These are phyloP conservation scores for Xylaria grammica DNA, from an alignment of 495 filamentous ascomycete species.

Conservation along the genomic window DNA sequence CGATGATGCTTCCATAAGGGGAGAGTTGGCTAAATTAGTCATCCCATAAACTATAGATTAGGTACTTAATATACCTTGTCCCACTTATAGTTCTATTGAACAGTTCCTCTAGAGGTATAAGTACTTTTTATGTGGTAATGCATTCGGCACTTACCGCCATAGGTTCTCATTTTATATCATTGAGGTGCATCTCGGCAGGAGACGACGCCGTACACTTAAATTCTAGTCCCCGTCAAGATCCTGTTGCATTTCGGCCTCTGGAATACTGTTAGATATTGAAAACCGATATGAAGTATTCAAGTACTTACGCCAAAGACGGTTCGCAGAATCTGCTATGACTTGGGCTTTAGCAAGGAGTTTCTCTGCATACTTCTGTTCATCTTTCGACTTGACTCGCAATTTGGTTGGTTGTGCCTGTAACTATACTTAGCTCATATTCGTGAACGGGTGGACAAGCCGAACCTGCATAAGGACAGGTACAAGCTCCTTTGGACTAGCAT, in stretches of 20 bases:
- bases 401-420: conserved; percentile 67
- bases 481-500: conserved; percentile 69
- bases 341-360: conserved; percentile 72
- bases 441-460: conserved; percentile 20
- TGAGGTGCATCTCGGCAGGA: not conserved
- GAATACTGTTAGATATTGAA: conserved; percentile 32
- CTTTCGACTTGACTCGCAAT: conserved; percentile 59
- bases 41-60: not conserved
- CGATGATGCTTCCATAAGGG: not conserved
- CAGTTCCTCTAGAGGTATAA: not conserved
- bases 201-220: not conserved
- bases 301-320: conserved; percentile 70
- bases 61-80: not conserved
- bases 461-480: conserved; percentile 74
- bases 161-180: not conserved
- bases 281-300: not conserved
- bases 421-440: conserved; percentile 8
- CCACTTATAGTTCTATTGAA: not conserved
- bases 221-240: conserved; percentile 44
- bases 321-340: conserved; percentile 72
- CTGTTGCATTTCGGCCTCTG: conserved; percentile 53
- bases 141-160: not conserved
- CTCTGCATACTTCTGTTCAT: conserved; percentile 65
- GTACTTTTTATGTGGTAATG: not conserved
- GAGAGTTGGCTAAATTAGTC: not conserved